Conservation (phyloP, 805 yeast species). For the Isabelozyma rhagii region DNA sequence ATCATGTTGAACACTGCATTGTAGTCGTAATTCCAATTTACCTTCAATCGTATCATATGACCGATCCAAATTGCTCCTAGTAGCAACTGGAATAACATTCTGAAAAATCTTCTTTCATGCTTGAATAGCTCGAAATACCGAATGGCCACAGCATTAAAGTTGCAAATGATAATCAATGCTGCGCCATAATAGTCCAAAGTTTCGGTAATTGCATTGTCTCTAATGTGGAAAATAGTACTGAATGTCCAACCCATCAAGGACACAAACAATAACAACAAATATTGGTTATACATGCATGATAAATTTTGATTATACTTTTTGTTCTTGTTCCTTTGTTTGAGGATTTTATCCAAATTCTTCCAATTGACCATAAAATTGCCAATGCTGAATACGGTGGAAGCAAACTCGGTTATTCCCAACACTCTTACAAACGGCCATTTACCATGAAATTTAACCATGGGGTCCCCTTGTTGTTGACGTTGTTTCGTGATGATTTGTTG, state of each 20-base stretch:
- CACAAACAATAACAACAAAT: constrained; percentile 21
- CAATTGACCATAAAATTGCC: constrained; percentile 36
- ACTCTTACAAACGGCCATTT: constrained; percentile 43
- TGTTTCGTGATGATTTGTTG: constrained; percentile 29
- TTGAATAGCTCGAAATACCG: constrained; percentile 28
- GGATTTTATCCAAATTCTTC: constrained; percentile 22
- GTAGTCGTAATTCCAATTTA: constrained; percentile 38
- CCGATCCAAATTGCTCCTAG: constrained; percentile 15
- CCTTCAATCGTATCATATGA: constrained; percentile 27
- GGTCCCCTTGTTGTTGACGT: constrained; percentile 14
- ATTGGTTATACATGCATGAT: constrained; percentile 27
- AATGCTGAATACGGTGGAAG: constrained; percentile 31
- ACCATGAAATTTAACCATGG: constrained; percentile 39
- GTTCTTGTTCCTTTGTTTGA: constrained; percentile 20
- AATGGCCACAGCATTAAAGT: constrained; percentile 31
- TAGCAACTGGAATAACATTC: constrained; percentile 14
- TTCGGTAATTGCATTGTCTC: constrained; percentile 37
- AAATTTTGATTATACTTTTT: constrained; percentile 8
- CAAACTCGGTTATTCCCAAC: constrained; percentile 34
- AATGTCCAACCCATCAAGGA: constrained; percentile 36
- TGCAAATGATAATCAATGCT: constrained; percentile 30
- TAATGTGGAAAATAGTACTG: constrained; percentile 35
- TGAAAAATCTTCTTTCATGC: constrained; percentile 1
- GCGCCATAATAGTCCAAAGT: constrained; percentile 43
- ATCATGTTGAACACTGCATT: constrained; percentile 29